A percentile compares a stretch with the other conserved stretches of the same genome.
These are phyloP conservation scores for Leccinum disarticulatum DNA, from an alignment of 768 basidiomycete species.

Conservation along the genomic window DNA sequence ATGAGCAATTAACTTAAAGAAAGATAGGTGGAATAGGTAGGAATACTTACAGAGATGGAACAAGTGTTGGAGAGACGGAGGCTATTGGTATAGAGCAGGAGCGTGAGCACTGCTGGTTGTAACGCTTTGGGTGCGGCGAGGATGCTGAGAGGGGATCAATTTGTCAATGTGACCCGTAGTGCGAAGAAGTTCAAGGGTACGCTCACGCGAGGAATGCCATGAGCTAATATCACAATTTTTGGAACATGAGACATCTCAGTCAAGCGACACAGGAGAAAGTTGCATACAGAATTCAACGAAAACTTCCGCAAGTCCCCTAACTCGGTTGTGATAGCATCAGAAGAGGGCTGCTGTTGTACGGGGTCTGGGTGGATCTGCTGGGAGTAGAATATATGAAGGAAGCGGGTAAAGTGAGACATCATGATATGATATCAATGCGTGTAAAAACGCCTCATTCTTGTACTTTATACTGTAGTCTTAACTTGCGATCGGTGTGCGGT, in stretches of 20 bases:
- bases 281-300: slow-evolving; percentile 15
- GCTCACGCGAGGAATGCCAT: slow-evolving; percentile 20
- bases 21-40: not conserved
- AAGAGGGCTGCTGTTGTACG: not conserved
- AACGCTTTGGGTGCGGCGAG: slow-evolving; percentile 11
- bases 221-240: slow-evolving; percentile 12
- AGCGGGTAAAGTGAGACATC: not conserved
- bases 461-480: too few relatives aligned
- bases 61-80: slow-evolving; percentile 15
- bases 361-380: not conserved
- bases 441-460: too few relatives aligned
- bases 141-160: slow-evolving; percentile 4
- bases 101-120: slow-evolving; percentile 6
- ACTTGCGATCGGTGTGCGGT: too few relatives aligned
- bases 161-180: not conserved
- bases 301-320: slow-evolving; percentile 17
- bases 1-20: not conserved
- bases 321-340: slow-evolving; percentile 2
- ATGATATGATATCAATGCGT: too few relatives aligned
- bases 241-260: not conserved
- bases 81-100: slow-evolving; percentile 27
- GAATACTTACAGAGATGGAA: slow-evolving; percentile 8
- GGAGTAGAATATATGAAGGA: not conserved
- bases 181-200: not conserved
- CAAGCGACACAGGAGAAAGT: not conserved